phyloP scores from a whole-genome alignment of 1,139 yeast genomes.

The Diutina catenulata region DNA sequence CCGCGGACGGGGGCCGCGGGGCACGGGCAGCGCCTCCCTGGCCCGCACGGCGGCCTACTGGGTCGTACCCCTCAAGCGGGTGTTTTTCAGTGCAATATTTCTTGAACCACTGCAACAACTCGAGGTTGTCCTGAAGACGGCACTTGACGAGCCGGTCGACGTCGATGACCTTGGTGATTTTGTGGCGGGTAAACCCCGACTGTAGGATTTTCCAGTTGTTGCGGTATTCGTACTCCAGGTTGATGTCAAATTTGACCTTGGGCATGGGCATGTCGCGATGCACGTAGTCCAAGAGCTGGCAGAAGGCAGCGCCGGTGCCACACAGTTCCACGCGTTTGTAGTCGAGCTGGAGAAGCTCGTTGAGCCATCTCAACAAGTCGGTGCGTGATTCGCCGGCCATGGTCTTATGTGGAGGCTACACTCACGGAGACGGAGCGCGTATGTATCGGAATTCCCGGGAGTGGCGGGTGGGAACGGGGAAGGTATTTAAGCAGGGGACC shows the following conservation, averaged over 20 bases:
- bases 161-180: slow-evolving; percentile 63
- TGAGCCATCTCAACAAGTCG: slow-evolving; percentile 80
- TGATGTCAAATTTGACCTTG: slow-evolving; percentile 59
- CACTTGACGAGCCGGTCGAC: slow-evolving; percentile 79
- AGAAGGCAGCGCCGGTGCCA: slow-evolving; percentile 92
- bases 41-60: slow-evolving; percentile 35
- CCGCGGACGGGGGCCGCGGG: slow-evolving; percentile 7
- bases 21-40: slow-evolving; percentile 1
- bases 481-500: too few species aligned
- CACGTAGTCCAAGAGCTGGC: slow-evolving; percentile 82
- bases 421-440: too few species aligned
- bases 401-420: too few species aligned
- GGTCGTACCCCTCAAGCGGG: slow-evolving; percentile 50
- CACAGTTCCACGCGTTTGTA: slow-evolving; percentile 81
- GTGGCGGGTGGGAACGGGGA: too few species aligned
- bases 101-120: slow-evolving; percentile 87
- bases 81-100: slow-evolving; percentile 70
- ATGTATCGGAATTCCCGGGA: too few species aligned
- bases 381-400: slow-evolving; percentile 15
- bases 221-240: slow-evolving; percentile 62
- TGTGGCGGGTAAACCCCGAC: slow-evolving; percentile 57
- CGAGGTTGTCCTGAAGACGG: slow-evolving; percentile 85
- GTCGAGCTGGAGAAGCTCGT: slow-evolving; percentile 50
- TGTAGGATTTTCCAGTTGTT: slow-evolving; percentile 81
- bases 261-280: slow-evolving; percentile 72